Evolutionary conservation across 345 rosid species (phyloP), one percentile per base, ranked within the genome.

Genomic region (Moricandia arvensis): DNA sequence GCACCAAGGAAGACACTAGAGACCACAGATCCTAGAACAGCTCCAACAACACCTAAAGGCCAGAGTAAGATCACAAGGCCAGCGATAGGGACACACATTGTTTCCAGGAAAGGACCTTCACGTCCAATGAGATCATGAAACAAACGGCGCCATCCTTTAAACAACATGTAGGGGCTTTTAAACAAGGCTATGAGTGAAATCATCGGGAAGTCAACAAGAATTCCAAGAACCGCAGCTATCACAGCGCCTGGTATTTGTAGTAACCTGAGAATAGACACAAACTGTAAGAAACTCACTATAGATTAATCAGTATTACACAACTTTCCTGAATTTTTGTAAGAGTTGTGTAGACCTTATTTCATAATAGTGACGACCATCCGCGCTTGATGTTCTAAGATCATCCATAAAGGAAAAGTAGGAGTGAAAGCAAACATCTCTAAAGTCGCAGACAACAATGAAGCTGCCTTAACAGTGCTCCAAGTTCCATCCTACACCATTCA

Each of bases 81-180:
- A 0, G 98, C 98, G 41, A 93, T 90, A 66, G 99, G 99, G 66
- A 95, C 97, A 75, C 99, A 95, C 83, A 95, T 85, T 21, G 96
- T 90, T 75, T 95, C 99, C 84, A 95, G 85, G 87, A 93, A 95
- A 43, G 98, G 99, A 57, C 98, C 99, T 85, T 95, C 97, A 75
- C 99, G 90, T 30, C 99, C 99, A 55, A 88, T 80, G 58, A 95
- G 99, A 78, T 95, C 99, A 27, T 88, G 98, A 86, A 89, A 90
- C 81, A 95, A 75, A 63, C 96, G 94, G 71, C 71, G 90, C 99
- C 98, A 95, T 12, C 99, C 99, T 77, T 88, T 95, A 65, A 93
- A 86, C 78, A 95, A 83, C 98, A 95, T 95, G 82, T 84, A 90
- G 7, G 94, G 91, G 79, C 98, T 87, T 85, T 95, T 92, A 80